Conservation (phyloP, 805 yeast species). For the Phaffomyces opuntiae region DNA sequence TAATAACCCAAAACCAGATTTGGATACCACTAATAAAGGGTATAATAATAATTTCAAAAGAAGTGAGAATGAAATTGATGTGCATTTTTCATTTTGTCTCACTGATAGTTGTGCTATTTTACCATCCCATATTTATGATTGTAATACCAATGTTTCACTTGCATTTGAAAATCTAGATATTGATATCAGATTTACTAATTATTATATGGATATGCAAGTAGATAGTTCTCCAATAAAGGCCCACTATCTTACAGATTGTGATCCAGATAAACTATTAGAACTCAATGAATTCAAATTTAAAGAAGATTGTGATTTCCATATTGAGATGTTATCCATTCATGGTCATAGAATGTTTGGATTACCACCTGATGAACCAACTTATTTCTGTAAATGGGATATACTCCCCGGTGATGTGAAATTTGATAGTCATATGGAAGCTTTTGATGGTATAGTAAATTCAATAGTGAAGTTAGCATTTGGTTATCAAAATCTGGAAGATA, state of each 20-base stretch:
- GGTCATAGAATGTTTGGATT: conserved; percentile 92
- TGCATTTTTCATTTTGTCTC: conserved; percentile 64
- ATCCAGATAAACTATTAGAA: conserved; percentile 11
- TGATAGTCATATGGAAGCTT: conserved; percentile 40
- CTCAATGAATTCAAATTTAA: conserved; percentile 7
- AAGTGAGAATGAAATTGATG: conserved; percentile 68
- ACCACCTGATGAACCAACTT: conserved; percentile 85
- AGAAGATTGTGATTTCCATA: conserved; percentile 31
- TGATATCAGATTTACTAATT: conserved; percentile 82
- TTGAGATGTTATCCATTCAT: conserved; percentile 60
- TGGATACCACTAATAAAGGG: neutral
- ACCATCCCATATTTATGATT: conserved; percentile 67
- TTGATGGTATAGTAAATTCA: conserved; percentile 37
- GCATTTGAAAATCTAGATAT: conserved; percentile 60
- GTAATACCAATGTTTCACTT: conserved; percentile 53
- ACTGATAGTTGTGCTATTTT: conserved; percentile 63
- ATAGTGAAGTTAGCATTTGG: conserved; percentile 51
- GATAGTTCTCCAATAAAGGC: conserved; percentile 55
- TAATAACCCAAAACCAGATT: conserved; percentile 1
- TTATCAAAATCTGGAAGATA: conserved; percentile 69
- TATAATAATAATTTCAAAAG: conserved; percentile 26
- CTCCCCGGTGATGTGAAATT: conserved; percentile 52
- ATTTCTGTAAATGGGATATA: conserved; percentile 87
- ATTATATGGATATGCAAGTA: conserved; percentile 88
- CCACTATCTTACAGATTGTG: conserved; percentile 13